Evolutionary conservation across 106 monocot species (phyloP).

Genomic region (Phalaenopsis equestris): DNA sequence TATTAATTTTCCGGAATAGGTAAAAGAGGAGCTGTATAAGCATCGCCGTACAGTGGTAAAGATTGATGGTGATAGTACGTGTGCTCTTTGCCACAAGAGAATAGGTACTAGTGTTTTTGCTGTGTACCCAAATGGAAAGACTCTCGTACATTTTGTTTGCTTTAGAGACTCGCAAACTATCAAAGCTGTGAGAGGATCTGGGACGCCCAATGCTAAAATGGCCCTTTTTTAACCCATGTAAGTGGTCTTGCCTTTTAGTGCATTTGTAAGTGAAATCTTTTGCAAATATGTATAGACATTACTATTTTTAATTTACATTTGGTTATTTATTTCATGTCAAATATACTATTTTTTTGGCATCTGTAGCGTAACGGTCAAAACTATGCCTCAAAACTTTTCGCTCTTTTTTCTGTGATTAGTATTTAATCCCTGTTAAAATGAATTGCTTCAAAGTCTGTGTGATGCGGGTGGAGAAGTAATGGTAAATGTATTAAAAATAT

Average conservation of each 20-base stretch:
- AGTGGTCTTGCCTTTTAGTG: background rate
- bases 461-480: background rate
- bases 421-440: background rate
- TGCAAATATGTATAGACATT: background rate
- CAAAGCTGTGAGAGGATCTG: conserved; percentile 34
- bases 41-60: conserved; percentile 54
- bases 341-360: background rate
- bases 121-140: conserved; percentile 94
- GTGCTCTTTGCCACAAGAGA: conserved; percentile 82
- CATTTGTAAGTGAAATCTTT: background rate
- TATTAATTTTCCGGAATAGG: conserved; percentile 25
- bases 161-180: conserved; percentile 72
- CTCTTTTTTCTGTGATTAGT: background rate
- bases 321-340: background rate
- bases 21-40: conserved; percentile 82
- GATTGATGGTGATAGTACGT: conserved; percentile 80
- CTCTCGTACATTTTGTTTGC: conserved; percentile 96
- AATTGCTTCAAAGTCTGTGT: background rate
- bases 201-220: conserved; percentile 9
- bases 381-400: background rate
- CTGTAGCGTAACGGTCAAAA: background rate
- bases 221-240: conserved; percentile 9
- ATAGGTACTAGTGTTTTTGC: conserved; percentile 95
- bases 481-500: background rate
- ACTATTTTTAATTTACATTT: background rate